Evolutionary conservation across 1,284 basidiomycete species (phyloP), one percentile per base, ranked within the genome.

Genomic region (Cryptococcus floricola): DNA sequence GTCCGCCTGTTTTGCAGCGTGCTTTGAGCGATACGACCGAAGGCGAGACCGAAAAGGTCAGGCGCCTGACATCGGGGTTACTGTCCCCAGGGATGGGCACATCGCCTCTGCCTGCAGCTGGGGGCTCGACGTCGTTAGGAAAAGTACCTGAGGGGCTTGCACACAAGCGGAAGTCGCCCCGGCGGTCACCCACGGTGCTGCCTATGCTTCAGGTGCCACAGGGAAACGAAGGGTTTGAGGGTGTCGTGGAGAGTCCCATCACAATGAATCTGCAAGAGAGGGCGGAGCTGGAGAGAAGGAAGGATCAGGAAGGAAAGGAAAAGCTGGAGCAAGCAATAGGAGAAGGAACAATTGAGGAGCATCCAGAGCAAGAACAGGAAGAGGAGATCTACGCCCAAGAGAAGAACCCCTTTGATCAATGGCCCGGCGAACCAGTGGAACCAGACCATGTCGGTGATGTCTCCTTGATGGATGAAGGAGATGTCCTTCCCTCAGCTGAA

Each of bases 401-500:
- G 16, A 2, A 31, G 9, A 28, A 8, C 25, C 45, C 45, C 9
- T 46, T 25, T 9, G 51, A 28, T 23, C 18, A 38, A 19, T 47
- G 18, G 50, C 46, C 41, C 5, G 39, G n/a, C 18, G 45, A 38
- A 37, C 37, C 18, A 8, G 6, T 39, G 38, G 50, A 43, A 5
- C 43, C 16, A 42, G 44, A 52, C 52, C 14, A 48, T 62, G 19
- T n/a, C 23, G 65, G 60, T 6, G 62, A 65, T 38, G 52, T 67
- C 14, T 55, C 55, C 2, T 47, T 75, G 1, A 62, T 73, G 6
- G 73, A 75, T 55, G 73, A 74, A 53, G 71, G 72, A 0, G 72
- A 76, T 53, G 52, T 72, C 3, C 56, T 75, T 10, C 73, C 73
- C 0, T 41, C 59, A 13, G 58, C 58, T 14, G 44, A 61, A 39